Evolutionary conservation across 192 early-diverging fungal species (phyloP).

Genomic region (Coemansia asiatica): DNA sequence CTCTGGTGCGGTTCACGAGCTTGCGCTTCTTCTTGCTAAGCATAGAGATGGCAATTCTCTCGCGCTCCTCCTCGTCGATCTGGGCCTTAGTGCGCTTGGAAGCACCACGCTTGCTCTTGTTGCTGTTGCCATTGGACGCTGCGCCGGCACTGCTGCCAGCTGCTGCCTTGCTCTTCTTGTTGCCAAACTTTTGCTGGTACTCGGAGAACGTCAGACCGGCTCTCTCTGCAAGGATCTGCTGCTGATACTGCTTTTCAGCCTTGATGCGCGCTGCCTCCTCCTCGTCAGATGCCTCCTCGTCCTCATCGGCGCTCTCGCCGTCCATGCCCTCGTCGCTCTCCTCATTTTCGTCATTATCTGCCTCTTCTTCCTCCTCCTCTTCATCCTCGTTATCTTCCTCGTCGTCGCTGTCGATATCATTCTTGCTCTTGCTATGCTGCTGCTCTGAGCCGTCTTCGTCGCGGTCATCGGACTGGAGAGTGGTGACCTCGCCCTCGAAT

Average conservation of each 20-base stretch:
- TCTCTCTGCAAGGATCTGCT: conserved; percentile 47
- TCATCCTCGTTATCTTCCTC: conserved; percentile 50
- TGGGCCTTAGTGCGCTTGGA: conserved; percentile 35
- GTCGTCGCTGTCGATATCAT: conserved; percentile 40
- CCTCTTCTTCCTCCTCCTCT: conserved; percentile 66
- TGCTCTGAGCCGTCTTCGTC: conserved; percentile 22
- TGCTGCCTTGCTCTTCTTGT: conserved; percentile 9
- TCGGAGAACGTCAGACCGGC: conserved; percentile 46
- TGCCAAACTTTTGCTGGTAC: conserved; percentile 38
- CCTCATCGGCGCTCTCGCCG: conserved; percentile 62
- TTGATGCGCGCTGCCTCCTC: conserved; percentile 33
- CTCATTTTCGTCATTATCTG: conserved; percentile 57
- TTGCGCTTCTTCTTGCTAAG: conserved; percentile 58
- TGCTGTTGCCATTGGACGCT: too few species aligned
- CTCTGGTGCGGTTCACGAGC: conserved; percentile 45
- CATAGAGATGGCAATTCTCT: conserved; percentile 54
- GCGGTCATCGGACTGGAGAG: conserved; percentile 60
- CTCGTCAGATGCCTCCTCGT: conserved; percentile 20
- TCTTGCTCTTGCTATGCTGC: conserved; percentile 44
- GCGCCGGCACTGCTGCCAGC: not conserved
- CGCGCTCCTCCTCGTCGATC: conserved; percentile 53
- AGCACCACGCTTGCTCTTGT: conserved; percentile 1
- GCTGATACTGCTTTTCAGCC: conserved; percentile 49
- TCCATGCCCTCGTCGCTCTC: conserved; percentile 55
- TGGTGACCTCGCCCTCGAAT: conserved; percentile 64